Base-by-base conservation (phyloP, 108 stramenopile species). In the Schizochytrium sp. region DNA sequence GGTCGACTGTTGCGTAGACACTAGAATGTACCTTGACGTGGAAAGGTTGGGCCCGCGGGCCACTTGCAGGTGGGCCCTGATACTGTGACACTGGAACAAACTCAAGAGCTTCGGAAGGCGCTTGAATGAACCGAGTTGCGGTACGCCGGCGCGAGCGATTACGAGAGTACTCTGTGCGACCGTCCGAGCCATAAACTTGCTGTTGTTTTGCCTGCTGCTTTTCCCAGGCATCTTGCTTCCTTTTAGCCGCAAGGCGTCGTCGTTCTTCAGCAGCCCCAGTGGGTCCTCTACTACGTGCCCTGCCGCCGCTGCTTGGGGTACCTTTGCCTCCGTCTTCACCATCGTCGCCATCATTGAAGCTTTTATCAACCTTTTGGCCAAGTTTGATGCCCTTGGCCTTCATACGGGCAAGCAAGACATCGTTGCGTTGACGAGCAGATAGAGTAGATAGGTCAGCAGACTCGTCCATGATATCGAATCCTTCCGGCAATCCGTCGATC, bases 1-100 rank as follows among this genome's bases (percentile, higher is more conserved):
- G 58, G 47, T 95, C 95, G 28, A 91, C 90, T 4, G 76, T 55
- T 42, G 76, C 76, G 2, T 83, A 83, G n/a, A 83, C 76, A 28
- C 76, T 55, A 47, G 76, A 83, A 53, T 83, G 76, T 10, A 83
- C 76, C 12, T 17, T 83, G 76, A 83, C 76, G 76, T 40, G 47
- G 40, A 83, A 83, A 7, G 76, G 76, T 53, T 83, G 76, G 15
- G 76, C 19, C 5, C 53, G 47, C 50, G 76, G 47, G 1, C 76
- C 53, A 10, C 50, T 55, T 10, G 50, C 76, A 40, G 76, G 76
- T 12, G 47, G 50, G 47, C 76, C 76, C 47, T 55, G 50, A 28
- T 83, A 83, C 50, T 49, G 53, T 38, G 76, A 83, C 15, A 83
- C 19, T 8, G 76, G 76, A 49, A 83, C 76, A 1, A 83, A 83